Evolutionary conservation across 2,329 filamentous ascomycete species (phyloP), one percentile per base, ranked within the genome.

Genomic region (Talaromyces pinophilus): DNA sequence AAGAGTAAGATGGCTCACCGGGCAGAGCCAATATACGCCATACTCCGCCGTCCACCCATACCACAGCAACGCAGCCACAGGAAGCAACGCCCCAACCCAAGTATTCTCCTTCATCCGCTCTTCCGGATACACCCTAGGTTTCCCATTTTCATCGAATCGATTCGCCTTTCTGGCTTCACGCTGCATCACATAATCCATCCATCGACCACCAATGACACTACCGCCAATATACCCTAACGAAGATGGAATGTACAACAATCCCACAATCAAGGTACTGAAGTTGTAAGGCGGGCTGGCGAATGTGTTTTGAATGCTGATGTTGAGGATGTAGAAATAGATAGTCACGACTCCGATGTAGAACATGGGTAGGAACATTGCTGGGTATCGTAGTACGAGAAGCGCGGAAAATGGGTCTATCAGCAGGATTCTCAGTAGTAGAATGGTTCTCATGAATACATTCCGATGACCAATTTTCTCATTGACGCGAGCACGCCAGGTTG

Each of bases 161-260:
- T 62, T 59, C 17, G 59, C 59, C 22, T 62, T 62, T 48, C 50
- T 48, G 4, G 64, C 64, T 35, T 60, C 59, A 30, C 64, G 64
- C 30, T 57, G 38, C 64, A 66, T 66, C 6, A 66, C 59, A 57
- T 57, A 33, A 30, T 66, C 64, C 64, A 62, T 62, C 64, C 64
- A 66, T 40, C 64, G 50, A 11, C 64, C 64, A 17, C 64, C 64
- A 25, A 66, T n/a, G 10, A 66, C 38, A 40, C 64, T 62, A 8
- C 59, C 64, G 25, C 30, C n/a, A n/a, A 62, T 66, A 52, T 66
- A 66, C 2, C 64, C 64, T 33, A 66, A 33, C n/a, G 64, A 66
- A 22, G 59, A 57, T 25, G 64, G 64, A 17, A 66, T 66, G 15
- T 66, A 66, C n/a, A 55, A 35, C 19, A 66, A 48, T n/a, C 64